Base-by-base conservation (phyloP, 306 rosid genomes). In the Cicer bijugum region DNA sequence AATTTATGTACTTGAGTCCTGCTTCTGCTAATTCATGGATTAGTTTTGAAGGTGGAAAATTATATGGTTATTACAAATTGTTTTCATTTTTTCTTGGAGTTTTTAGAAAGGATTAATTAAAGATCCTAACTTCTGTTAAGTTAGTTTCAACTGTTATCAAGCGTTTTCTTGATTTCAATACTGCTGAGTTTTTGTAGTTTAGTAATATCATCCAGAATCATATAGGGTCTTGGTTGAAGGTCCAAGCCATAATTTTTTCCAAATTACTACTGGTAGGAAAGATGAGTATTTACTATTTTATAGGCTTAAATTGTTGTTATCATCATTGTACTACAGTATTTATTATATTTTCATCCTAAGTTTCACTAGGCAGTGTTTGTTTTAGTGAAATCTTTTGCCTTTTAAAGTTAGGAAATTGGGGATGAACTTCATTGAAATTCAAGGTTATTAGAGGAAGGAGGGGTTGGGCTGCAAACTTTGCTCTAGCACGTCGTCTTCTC, bases 401-500 rank as follows among this genome's bases (percentile, higher is more conserved):
- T 11, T 11, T 37, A 15, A 65, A 20, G 73, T 40, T 69, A 51
- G 55, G 44, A 50, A 33, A 51, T 51, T 53, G 39, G 50, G 11
- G 64, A 53, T 52, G 53, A 47, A 2, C 35, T 48, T 62, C 10
- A 33, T 11, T 8, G 20, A 59, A 72, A 9, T 44, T 59, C 47
- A 10, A 15, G n/a, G 69, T 46, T 40, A 10, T 40, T 12, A 20
- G 76, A 50, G 37, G 65, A 63, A 50, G 23, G 43, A 50, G 23
- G 52, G 55, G 16, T 73, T 48, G 47, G 58, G 15, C 60, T 12
- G 38, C 45, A 73, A 14, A 73, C 69, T 28, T 45, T 28, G 48
- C 37, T 73, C 56, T 40, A 56, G 9, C 17, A 37, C 14, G 33
- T 37, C 37, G 7, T 69, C 9, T 15, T 60, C 62, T 20, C 62